Evolutionary conservation across 2,329 filamentous ascomycete species (phyloP).

Genomic region (Colletotrichum kahawae): DNA sequence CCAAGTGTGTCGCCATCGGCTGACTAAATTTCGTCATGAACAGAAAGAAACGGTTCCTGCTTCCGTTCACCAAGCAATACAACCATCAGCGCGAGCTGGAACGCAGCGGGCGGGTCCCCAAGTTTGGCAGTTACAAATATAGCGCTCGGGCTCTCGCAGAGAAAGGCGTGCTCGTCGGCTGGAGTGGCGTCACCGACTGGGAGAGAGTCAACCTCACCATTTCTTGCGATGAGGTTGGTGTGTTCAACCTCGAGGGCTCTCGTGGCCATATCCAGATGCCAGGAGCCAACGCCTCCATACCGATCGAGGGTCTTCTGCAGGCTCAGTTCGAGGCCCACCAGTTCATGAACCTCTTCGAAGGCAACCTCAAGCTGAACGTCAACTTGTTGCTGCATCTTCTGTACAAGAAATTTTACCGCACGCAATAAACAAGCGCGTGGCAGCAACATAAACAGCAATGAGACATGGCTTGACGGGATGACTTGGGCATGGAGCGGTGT

Average conservation of each 20-base stretch:
- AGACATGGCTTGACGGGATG: constrained; percentile 17
- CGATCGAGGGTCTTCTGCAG: constrained; percentile 91
- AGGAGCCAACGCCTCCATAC: constrained; percentile 85
- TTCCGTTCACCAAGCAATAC: constrained; percentile 98
- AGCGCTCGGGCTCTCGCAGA: constrained; percentile 86
- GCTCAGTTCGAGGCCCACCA: constrained; percentile 97
- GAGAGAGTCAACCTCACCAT: constrained; percentile 94
- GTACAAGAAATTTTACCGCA: constrained; percentile 97
- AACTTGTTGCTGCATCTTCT: constrained; percentile 95
- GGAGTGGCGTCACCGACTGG: constrained; percentile 86
- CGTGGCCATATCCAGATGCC: constrained; percentile 95
- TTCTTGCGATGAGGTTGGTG: constrained; percentile 89
- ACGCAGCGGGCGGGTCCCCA: constrained; percentile 85
- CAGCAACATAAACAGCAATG: neutral
- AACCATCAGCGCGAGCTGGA: constrained; percentile 97
- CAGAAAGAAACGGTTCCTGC: constrained; percentile 87
- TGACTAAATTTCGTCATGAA: constrained; percentile 27
- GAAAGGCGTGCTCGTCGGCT: constrained; percentile 93
- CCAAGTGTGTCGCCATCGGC: constrained; percentile 15
- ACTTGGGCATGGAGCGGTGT: constrained; percentile 5
- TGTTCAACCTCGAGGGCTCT: constrained; percentile 91
- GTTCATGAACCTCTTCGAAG: constrained; percentile 94
- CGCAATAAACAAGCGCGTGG: constrained; percentile 50
- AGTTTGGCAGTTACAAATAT: constrained; percentile 98
- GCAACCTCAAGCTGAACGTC: constrained; percentile 86